A percentile compares a stretch with the other conserved stretches of the same genome.
phyloP scores from a whole-genome alignment of 2,329 filamentous ascomycete species.

The Falciphora oryzae region DNA sequence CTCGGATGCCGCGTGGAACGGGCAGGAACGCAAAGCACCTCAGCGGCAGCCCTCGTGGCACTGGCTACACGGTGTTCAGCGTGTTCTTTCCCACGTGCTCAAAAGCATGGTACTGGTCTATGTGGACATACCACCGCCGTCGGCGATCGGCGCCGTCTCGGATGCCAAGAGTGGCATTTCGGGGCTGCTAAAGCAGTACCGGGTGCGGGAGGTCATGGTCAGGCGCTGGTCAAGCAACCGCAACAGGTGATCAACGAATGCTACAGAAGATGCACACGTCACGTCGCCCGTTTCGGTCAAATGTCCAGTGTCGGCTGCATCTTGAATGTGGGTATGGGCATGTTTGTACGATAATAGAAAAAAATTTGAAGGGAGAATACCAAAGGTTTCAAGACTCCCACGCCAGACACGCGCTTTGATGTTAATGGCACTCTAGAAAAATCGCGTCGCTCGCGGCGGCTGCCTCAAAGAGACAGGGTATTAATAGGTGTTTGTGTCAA shows the following conservation, averaged over 20 bases:
- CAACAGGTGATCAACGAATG: slow-evolving; percentile 37
- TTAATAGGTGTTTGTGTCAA: neutral
- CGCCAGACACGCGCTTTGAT: neutral
- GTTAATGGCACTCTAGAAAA: neutral
- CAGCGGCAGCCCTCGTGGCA: slow-evolving; percentile 56
- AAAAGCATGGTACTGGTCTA: slow-evolving; percentile 89
- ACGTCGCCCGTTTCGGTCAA: neutral
- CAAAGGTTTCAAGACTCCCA: neutral
- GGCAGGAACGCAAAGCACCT: slow-evolving; percentile 41
- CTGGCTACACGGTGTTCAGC: slow-evolving; percentile 83
- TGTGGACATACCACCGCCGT: slow-evolving; percentile 77
- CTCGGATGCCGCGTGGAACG: slow-evolving; percentile 65
- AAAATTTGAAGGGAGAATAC: neutral
- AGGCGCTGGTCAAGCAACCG: slow-evolving; percentile 82
- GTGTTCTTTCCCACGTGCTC: slow-evolving; percentile 81
- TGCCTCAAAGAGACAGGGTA: neutral
- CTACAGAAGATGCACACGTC: neutral
- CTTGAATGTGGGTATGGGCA: neutral
- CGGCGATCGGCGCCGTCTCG: slow-evolving; percentile 36
- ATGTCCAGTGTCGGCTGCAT: too few relatives aligned
- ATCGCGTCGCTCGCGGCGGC: neutral
- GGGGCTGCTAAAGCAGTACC: slow-evolving; percentile 61
- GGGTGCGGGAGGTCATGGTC: slow-evolving; percentile 72
- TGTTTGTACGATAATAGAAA: neutral
- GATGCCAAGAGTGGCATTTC: slow-evolving; percentile 48